Base-by-base conservation (phyloP, 176 grass and related monocot genomes). In the Cenchrus purpureus region DNA sequence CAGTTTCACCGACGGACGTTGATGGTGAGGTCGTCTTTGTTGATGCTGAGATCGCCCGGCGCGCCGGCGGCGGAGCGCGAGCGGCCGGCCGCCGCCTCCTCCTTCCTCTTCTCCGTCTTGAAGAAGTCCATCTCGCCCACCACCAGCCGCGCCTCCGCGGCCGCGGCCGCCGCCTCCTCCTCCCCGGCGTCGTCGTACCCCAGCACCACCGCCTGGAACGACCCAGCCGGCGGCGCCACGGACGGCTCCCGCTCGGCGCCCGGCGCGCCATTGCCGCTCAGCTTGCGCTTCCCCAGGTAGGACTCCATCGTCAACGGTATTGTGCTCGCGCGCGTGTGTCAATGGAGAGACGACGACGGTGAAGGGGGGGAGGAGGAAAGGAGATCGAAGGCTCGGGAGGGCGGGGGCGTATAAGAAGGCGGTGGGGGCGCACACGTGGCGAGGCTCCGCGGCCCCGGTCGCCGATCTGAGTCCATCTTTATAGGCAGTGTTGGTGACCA, bases 81-180 rank as follows among this genome's bases (percentile, higher is more conserved):
- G 20, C 9, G 58, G 31, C 46, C 52, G 2, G 79, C 80, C 1
- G 17, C 17, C 50, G 6, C 25, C 7, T 8, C 67, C 14, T 83
- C 83, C 4, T 73, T 66, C 58, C 55, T 71, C 64, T 83, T 86
- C 87, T 95, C 89, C 11, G 72, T 87, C 65, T 87, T 87, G 87
- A 98, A 98, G 83, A 98, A 98, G 79, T 98, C 95, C 64, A 93
- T 89, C 89, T 93, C 95, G 13, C 81, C 87, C 29, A 31, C 73
- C 7, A n/a, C 66, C 56, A 83, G 73, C 12, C 31, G 37, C 5
- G 63, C 74, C 79, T 9, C 53, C 37, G 4, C 6, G 3, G 37
- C 48, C 6, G 0, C 53, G 20, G 4, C 6, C 1, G 37, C 48
- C 6, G 0, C 60, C 6, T 2, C 37, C 6, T 0, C 60, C 6